Evolutionary conservation across 2,329 filamentous ascomycete genomes (phyloP), one percentile per base, ranked within the genome.

Genomic region (Hypoxylon sp.): DNA sequence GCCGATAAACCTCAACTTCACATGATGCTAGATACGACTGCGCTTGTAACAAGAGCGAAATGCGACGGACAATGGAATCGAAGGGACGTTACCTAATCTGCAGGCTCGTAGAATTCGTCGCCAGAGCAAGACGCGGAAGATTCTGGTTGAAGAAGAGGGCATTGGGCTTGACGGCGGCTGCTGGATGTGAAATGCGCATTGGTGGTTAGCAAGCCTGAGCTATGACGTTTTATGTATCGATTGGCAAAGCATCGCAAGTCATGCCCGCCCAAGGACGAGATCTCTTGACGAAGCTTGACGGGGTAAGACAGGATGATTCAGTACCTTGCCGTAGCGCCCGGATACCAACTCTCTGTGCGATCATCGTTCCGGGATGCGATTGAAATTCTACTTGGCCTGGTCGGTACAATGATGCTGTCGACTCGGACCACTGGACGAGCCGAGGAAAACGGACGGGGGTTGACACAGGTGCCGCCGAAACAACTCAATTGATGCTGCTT

Each of bases 271-370:
- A 20, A 0, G 1, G 7, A 44, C 2, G 5, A 14, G 5, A 24
- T 36, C 8, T 49, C 4, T 54, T 32, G 26, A 49, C 30, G n/a
- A 22, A 52, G 33, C 18, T 36, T 33, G 6, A 50, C 22, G 24
- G 5, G 8, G 30, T 1, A 12, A 56, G 22, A 60, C 24, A 30
- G 28, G 61, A 56, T 30, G 40, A 32, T 36, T 46, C 56, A 54
- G 36, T 54, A 87, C 86, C 83, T 84, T 85, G 83, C 78, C 85
- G 85, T 77, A 87, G 78, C 77, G 85, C 85, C 79, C 83, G 82
- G 71, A 87, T 76, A 77, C 85, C 86, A 74, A 86, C 81, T 80
- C 85, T 80, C 73, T 85, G 84, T 74, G 84, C 81, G 76, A 82
- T 84, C 86, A 89, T 89, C 44, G 71, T 68, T 28, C 6, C 22